Conservation (phyloP, 202 grass and related monocot genomes). For the Panicum virgatum region DNA sequence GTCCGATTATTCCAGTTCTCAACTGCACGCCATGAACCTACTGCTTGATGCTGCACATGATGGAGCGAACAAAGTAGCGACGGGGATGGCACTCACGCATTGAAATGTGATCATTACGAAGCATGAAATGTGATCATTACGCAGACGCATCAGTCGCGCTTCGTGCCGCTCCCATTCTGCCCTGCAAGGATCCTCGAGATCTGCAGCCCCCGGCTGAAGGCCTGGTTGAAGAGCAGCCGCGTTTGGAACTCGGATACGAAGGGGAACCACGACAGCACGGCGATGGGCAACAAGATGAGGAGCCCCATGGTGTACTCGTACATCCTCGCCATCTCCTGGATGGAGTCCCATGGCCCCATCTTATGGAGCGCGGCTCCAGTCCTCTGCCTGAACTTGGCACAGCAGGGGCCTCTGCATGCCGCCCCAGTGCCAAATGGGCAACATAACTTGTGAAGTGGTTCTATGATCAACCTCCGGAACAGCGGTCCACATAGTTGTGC, state of each 20-base stretch:
- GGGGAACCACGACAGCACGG: slow-evolving; percentile 86
- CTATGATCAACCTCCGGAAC: slow-evolving; percentile 40
- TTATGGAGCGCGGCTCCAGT: slow-evolving; percentile 43
- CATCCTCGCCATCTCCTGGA: slow-evolving; percentile 82
- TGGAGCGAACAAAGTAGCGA: not conserved
- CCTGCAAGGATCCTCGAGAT: slow-evolving; percentile 93
- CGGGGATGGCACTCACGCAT: not conserved
- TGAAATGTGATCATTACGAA: not conserved
- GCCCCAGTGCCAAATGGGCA: slow-evolving; percentile 27
- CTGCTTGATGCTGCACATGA: not conserved
- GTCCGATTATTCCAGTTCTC: not conserved
- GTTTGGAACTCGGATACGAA: slow-evolving; percentile 97
- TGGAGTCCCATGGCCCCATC: slow-evolving; percentile 79
- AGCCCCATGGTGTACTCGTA: slow-evolving; percentile 87
- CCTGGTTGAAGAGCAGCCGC: slow-evolving; percentile 94
- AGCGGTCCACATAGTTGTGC: slow-evolving; percentile 42
- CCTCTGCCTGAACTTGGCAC: slow-evolving; percentile 69
- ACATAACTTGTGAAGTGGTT: slow-evolving; percentile 30
- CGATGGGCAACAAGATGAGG: slow-evolving; percentile 77
- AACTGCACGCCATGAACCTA: not conserved
- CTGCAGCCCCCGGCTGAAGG: slow-evolving; percentile 89
- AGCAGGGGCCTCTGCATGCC: slow-evolving; percentile 46
- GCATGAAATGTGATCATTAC: not conserved
- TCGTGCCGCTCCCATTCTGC: slow-evolving; percentile 35
- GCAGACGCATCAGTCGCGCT: slow-evolving; percentile 10